Evolutionary conservation across 257 asterid species (phyloP), one percentile per base, ranked within the genome.

Genomic region (Solanum sparsipilum): DNA sequence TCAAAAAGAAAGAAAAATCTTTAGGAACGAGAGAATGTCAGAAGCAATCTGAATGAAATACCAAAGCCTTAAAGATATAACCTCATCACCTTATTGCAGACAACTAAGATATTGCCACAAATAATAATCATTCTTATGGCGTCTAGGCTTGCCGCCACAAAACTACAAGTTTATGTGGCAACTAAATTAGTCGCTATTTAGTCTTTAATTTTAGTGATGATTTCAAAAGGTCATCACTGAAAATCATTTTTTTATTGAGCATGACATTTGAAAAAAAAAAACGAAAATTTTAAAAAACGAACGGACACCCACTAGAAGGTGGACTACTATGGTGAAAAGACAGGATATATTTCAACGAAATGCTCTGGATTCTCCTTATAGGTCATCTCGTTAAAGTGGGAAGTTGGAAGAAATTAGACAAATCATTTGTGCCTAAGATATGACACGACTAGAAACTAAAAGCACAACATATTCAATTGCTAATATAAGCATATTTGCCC

Each of bases 41-140:
- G 52, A 70, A 21, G 10, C 86, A 86, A 90, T 78, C 85, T 85
- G 46, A 88, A 72, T 65, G 38, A 83, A 76, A 83, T 46, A n/a
- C 34, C 81, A 18, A 82, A 72, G 88, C 48, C 46, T 72, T 11
- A 27, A 70, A 70, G 10, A 84, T 74, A 83, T 56, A 18, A 46
- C 58, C 58, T 46, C 58, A 46, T 36, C 72, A 67, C 68, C 73
- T 46, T 46, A 76, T 56, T 4, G 23, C 34, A 52, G 38, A 84
- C 46, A 21, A 72, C 32, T 84, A 20, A 76, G 13, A 39, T 39
- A 39, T 52, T 9, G 7, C 63, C 21, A 52, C 63, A 16, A 5
- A 52, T 52, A 52, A 16, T 52, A 18, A 52, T 56, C n/a, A 56
- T 56, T 56, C 65, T 56, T 18, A 16, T 56, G 23, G 23, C n/a